These are phyloP conservation scores for Torrubiellomyces zombiae DNA, from an alignment of 2,329 filamentous ascomycete genomes.

Conservation along the genomic window DNA sequence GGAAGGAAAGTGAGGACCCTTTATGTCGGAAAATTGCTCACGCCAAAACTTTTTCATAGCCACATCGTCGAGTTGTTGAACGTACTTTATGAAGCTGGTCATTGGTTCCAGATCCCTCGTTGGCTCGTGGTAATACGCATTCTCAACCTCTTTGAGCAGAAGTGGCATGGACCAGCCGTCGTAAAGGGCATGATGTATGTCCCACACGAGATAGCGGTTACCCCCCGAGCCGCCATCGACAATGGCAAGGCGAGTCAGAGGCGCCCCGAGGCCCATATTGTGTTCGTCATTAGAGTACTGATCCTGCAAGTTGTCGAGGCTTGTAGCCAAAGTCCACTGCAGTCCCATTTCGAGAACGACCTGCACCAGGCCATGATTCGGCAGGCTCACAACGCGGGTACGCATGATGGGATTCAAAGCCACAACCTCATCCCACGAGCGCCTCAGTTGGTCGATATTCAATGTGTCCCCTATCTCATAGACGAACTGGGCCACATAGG, in stretches of 20 bases:
- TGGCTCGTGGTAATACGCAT: slow-evolving; percentile 5
- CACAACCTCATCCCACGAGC: slow-evolving; percentile 6
- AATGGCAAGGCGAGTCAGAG: slow-evolving; percentile 5
- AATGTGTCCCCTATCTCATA: slow-evolving; percentile 4
- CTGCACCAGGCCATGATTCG: slow-evolving; percentile 6
- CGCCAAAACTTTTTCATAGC: slow-evolving; percentile 21
- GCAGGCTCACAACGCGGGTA: slow-evolving; percentile 6
- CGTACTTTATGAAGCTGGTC: slow-evolving; percentile 25
- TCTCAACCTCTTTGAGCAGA: slow-evolving; percentile 5
- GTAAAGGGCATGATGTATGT: slow-evolving; percentile 26
- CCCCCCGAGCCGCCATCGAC: background rate
- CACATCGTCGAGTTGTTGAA: slow-evolving; percentile 14
- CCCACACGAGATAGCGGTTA: slow-evolving; percentile 5
- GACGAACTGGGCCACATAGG: slow-evolving; percentile 7
- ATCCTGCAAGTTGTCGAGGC: background rate
- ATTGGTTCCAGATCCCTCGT: slow-evolving; percentile 7
- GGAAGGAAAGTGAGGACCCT: slow-evolving; percentile 4
- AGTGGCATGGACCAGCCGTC: slow-evolving; percentile 35
- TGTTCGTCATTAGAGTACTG: slow-evolving; percentile 1
- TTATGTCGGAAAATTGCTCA: slow-evolving; percentile 16
- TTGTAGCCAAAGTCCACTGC: slow-evolving; percentile 1
- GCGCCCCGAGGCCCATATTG: slow-evolving; percentile 5
- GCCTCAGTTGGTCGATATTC: slow-evolving; percentile 3
- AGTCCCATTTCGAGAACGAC: slow-evolving; percentile 4
- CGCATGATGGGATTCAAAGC: slow-evolving; percentile 5